phyloP scores from a whole-genome alignment of 805 yeast genomes.

The Ogataea henricii region DNA sequence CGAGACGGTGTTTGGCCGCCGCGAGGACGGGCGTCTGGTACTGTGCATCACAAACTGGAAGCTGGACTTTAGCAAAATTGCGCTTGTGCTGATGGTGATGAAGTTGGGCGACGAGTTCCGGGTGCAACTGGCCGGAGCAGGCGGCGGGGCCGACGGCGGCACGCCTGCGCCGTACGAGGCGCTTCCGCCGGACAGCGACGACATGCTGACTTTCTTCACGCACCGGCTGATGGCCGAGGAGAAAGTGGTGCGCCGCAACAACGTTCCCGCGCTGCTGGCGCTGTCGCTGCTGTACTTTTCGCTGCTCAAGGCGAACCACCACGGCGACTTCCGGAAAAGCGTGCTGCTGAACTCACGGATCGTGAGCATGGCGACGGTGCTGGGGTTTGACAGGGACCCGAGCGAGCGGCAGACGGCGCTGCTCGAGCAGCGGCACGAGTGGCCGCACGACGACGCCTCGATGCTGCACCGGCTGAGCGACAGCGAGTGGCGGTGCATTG shows the following conservation, averaged over 20 bases:
- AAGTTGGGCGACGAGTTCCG: conserved; percentile 9
- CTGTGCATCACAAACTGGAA: conserved; percentile 16
- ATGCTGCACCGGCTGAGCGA: conserved; percentile 9
- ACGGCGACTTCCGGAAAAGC: conserved; percentile 20
- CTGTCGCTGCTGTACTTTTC: conserved; percentile 23
- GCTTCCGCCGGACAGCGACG: conserved; percentile 12
- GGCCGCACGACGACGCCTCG: not conserved
- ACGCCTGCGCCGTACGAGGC: too few relatives aligned
- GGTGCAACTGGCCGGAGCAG: not conserved
- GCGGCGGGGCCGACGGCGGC: too few relatives aligned
- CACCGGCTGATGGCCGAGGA: conserved; percentile 22
- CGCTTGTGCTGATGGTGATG: conserved; percentile 22
- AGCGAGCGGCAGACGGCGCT: not conserved
- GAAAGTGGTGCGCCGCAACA: conserved; percentile 13
- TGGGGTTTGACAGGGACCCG: conserved; percentile 25
- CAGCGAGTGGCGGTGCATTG: conserved; percentile 23
- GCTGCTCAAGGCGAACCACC: conserved; percentile 18
- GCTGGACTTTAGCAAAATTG: conserved; percentile 25
- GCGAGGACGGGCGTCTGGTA: conserved; percentile 11
- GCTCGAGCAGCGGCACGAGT: too few relatives aligned
- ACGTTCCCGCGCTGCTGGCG: conserved; percentile 23
- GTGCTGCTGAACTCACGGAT: conserved; percentile 20
- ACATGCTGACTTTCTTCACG: conserved; percentile 22
- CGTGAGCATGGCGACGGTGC: conserved; percentile 24
- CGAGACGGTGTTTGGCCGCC: conserved; percentile 13